phyloP scores from a whole-genome alignment of 2,329 filamentous ascomycete genomes.

The Phialophora expanda region DNA sequence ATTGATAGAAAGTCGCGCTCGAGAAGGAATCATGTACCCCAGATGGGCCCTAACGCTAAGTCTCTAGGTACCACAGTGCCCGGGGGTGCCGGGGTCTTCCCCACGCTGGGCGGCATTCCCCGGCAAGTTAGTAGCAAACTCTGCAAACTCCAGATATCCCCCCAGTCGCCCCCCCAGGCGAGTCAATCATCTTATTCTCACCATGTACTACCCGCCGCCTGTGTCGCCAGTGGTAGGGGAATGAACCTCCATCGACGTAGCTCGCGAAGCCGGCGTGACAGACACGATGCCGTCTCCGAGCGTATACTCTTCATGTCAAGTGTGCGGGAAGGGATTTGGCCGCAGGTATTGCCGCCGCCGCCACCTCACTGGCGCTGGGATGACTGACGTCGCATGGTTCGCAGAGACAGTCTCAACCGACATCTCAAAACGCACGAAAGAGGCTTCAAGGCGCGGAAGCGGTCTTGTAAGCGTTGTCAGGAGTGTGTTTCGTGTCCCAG shows the following conservation, averaged over 20 bases:
- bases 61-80: no score
- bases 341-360: conserved; percentile 4
- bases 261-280: no score
- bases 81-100: no score
- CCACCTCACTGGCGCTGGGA: no score
- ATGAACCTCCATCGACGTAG: neutral
- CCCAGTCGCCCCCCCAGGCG: no score
- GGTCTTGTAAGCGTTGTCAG: conserved; percentile 13
- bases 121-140: no score
- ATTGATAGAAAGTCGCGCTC: neutral
- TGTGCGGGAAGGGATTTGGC: conserved; percentile 5
- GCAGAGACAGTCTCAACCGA: conserved; percentile 19
- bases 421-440: conserved; percentile 16
- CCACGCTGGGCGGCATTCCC: no score
- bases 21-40: no score
- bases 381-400: no score
- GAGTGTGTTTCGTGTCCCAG: neutral
- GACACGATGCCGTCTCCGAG: no score
- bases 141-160: no score
- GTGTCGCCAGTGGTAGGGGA: neutral
- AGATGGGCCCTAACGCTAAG: no score
- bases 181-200: neutral
- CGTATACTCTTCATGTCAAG: neutral
- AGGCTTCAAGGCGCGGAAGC: conserved; percentile 2
- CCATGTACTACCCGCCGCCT: neutral